A percentile compares a stretch with the other conserved stretches of the same genome.
phyloP scores from a whole-genome alignment of 495 filamentous ascomycete species.

The Letharia lupina region DNA sequence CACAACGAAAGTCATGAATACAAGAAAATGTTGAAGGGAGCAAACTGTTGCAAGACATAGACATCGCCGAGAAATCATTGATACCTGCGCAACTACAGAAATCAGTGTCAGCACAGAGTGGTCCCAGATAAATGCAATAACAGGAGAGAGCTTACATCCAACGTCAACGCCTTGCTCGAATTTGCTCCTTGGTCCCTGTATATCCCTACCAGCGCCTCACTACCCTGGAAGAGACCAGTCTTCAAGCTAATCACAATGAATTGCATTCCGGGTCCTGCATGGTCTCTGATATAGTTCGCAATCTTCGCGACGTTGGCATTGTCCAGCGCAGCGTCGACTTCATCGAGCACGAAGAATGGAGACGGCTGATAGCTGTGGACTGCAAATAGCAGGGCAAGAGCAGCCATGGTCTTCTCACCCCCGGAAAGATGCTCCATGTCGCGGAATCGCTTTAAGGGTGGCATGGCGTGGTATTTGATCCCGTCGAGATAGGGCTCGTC shows the following conservation, averaged over 20 bases:
- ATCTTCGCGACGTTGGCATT: constrained; percentile 94
- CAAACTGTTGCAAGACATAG: neutral
- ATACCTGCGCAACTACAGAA: constrained; percentile 24
- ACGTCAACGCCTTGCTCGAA: constrained; percentile 75
- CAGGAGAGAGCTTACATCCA: constrained; percentile 67
- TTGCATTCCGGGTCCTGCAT: constrained; percentile 95
- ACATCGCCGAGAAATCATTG: constrained; percentile 12
- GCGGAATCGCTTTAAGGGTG: constrained; percentile 93
- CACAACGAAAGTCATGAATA: neutral
- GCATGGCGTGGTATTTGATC: constrained; percentile 98
- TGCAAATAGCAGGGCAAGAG: constrained; percentile 87
- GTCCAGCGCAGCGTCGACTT: constrained; percentile 95
- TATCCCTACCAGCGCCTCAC: constrained; percentile 88
- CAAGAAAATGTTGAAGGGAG: neutral
- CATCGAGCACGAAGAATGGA: constrained; percentile 97
- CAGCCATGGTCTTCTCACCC: constrained; percentile 98
- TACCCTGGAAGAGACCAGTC: constrained; percentile 85
- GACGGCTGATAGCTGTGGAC: constrained; percentile 90
- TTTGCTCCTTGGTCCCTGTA: constrained; percentile 91
- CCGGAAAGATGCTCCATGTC: constrained; percentile 98
- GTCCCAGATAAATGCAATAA: neutral
- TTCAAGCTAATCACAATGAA: constrained; percentile 98
- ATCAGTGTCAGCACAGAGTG: constrained; percentile 1
- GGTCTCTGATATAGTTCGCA: constrained; percentile 86
- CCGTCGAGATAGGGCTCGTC: constrained; percentile 88